These are phyloP conservation scores for Claviceps digitariae DNA, from an alignment of 2,329 filamentous ascomycete species.

Conservation along the genomic window DNA sequence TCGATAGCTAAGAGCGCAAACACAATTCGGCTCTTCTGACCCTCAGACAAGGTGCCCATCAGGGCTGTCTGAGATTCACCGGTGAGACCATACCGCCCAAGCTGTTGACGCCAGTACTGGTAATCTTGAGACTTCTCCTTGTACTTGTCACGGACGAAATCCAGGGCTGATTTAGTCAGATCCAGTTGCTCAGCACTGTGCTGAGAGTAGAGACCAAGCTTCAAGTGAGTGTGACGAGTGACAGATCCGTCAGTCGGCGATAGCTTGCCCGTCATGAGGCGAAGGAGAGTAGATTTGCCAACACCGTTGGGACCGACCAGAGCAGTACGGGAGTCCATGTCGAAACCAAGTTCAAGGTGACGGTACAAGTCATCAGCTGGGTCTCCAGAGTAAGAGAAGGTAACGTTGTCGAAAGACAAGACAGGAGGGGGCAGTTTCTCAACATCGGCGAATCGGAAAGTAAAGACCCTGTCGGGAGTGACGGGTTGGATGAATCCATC, in stretches of 20 bases:
- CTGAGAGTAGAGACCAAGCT: conserved; percentile 95
- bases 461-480: conserved; percentile 73
- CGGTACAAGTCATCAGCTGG: conserved; percentile 86
- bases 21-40: conserved; percentile 95
- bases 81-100: conserved; percentile 83
- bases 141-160: conserved; percentile 97
- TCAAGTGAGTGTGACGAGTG: conserved; percentile 91
- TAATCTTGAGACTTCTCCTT: conserved; percentile 81
- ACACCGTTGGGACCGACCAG: conserved; percentile 98
- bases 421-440: conserved; percentile 98
- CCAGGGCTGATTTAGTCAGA: conserved; percentile 90
- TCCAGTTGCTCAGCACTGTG: conserved; percentile 98
- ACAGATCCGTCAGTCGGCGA: conserved; percentile 72
- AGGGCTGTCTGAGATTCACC: conserved; percentile 92
- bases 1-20: conserved; percentile 95
- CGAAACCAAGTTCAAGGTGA: conserved; percentile 93
- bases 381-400: conserved; percentile 93
- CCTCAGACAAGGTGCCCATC: conserved; percentile 96
- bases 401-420: conserved; percentile 90
- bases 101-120: conserved; percentile 98
- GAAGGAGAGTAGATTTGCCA: conserved; percentile 91
- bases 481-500: conserved; percentile 97
- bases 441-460: conserved; percentile 95
- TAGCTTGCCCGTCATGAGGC: conserved; percentile 92
- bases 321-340: conserved; percentile 97